Conservation (phyloP, 1,284 basidiomycete genomes). For the Apiotrichum gracile region DNA sequence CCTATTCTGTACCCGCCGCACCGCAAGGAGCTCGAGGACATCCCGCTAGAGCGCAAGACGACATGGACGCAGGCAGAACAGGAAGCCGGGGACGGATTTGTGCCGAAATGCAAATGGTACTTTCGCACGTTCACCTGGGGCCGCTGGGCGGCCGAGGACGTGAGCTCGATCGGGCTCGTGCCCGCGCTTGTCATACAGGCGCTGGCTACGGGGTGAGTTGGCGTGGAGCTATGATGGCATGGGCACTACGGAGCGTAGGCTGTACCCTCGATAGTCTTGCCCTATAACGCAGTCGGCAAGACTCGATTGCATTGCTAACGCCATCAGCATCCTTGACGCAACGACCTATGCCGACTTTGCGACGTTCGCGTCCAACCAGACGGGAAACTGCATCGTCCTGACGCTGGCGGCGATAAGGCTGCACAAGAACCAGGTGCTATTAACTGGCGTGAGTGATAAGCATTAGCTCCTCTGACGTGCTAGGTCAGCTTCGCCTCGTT, state of each 20-base stretch:
- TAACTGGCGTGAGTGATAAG: slow-evolving; percentile 25
- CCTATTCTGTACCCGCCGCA: too few species aligned
- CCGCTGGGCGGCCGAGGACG: slow-evolving; percentile 32
- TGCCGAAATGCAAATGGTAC: not conserved
- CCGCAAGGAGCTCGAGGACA: not conserved
- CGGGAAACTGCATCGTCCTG: slow-evolving; percentile 45
- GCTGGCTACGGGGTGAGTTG: slow-evolving; percentile 32
- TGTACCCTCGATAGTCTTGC: too few species aligned
- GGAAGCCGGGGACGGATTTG: not conserved
- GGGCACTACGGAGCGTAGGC: too few species aligned
- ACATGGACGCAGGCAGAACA: not conserved
- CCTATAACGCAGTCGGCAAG: too few species aligned
- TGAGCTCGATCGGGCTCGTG: slow-evolving; percentile 25
- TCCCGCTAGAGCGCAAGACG: not conserved
- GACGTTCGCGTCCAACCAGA: slow-evolving; percentile 46
- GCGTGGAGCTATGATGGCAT: not conserved
- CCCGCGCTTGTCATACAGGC: slow-evolving; percentile 34
- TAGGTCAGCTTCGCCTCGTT: slow-evolving; percentile 32
- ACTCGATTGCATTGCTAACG: not conserved
- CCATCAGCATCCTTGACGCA: slow-evolving; percentile 36
- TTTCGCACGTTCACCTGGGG: not conserved
- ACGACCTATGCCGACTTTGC: slow-evolving; percentile 43
- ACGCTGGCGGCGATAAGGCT: slow-evolving; percentile 36
- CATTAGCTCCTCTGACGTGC: not conserved
- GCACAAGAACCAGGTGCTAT: slow-evolving; percentile 21